Evolutionary conservation across 768 basidiomycete species (phyloP).

Genomic region (Boletus vermiculosoides): DNA sequence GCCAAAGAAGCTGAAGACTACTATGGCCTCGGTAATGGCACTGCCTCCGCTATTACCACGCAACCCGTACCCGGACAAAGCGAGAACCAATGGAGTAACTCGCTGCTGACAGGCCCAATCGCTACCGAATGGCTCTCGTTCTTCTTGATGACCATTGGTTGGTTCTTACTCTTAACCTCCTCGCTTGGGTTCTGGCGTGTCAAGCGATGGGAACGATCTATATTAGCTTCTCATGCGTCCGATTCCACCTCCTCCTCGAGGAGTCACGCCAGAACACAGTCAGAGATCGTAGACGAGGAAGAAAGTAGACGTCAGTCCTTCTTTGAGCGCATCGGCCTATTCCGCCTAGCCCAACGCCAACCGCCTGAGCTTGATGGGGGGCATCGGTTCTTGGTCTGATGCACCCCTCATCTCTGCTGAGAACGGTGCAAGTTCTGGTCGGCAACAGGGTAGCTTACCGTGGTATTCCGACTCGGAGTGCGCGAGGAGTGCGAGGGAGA

Average conservation of each 20-base stretch:
- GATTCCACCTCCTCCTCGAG: constrained; percentile 35
- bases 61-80: constrained; percentile 9
- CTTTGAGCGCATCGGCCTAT: constrained; percentile 31
- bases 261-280: constrained; percentile 30
- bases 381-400: constrained; percentile 6
- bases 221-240: constrained; percentile 49
- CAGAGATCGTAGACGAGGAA: constrained; percentile 28
- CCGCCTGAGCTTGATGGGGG: constrained; percentile 9
- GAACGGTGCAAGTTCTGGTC: constrained; percentile 29
- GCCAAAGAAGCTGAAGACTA: constrained; percentile 48
- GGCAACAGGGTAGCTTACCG: constrained; percentile 30
- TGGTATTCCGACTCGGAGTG: constrained; percentile 45
- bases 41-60: constrained; percentile 18
- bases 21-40: constrained; percentile 35
- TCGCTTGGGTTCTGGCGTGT: constrained; percentile 87
- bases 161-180: constrained; percentile 90
- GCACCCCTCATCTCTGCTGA: constrained; percentile 14
- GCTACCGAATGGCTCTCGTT: constrained; percentile 95
- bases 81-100: constrained; percentile 36
- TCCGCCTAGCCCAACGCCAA: constrained; percentile 14
- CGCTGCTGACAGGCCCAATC: constrained; percentile 52
- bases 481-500: constrained; percentile 43
- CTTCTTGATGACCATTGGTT: constrained; percentile 88
- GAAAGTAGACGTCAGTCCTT: constrained; percentile 28
- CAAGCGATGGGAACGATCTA: constrained; percentile 83